These are phyloP conservation scores for Kazachstania psychrophila DNA, from an alignment of 805 yeast genomes.

Conservation along the genomic window DNA sequence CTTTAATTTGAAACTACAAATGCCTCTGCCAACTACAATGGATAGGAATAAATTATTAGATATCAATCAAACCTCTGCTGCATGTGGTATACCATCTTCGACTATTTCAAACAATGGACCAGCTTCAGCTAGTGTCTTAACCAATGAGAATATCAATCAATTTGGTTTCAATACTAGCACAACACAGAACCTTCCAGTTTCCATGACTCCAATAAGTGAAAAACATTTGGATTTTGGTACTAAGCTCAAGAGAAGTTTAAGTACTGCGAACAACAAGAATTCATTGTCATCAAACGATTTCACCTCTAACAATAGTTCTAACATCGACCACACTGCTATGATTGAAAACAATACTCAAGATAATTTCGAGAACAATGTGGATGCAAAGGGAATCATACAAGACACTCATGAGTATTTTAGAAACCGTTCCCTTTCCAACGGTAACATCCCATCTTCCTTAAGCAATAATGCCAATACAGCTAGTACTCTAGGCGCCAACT, in stretches of 20 bases:
- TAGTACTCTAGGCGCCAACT: too few relatives aligned
- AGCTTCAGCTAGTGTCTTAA: neutral
- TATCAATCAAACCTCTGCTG: neutral
- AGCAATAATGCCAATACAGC: too few relatives aligned
- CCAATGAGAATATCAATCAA: constrained; percentile 46
- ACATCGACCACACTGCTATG: too few relatives aligned
- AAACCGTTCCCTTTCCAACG: too few relatives aligned
- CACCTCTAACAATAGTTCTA: neutral
- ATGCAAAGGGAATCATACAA: too few relatives aligned
- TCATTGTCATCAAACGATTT: constrained; percentile 2
- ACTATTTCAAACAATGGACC: neutral
- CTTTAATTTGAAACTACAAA: constrained; percentile 55
- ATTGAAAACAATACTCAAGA: too few relatives aligned
- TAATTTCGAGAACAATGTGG: too few relatives aligned
- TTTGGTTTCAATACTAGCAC: constrained; percentile 54
- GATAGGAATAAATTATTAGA: constrained; percentile 23
- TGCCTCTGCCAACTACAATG: constrained; percentile 62
- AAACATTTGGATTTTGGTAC: constrained; percentile 30
- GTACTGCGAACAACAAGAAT: constrained; percentile 13
- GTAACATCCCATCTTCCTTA: too few relatives aligned
- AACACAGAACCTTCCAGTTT: constrained; percentile 42
- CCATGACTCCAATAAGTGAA: constrained; percentile 79
- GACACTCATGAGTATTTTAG: too few relatives aligned
- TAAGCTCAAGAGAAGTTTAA: constrained; percentile 18
- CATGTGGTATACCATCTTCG: neutral